These are phyloP conservation scores for Quercus aquifolioides DNA, from an alignment of 306 rosid genomes.

Conservation along the genomic window DNA sequence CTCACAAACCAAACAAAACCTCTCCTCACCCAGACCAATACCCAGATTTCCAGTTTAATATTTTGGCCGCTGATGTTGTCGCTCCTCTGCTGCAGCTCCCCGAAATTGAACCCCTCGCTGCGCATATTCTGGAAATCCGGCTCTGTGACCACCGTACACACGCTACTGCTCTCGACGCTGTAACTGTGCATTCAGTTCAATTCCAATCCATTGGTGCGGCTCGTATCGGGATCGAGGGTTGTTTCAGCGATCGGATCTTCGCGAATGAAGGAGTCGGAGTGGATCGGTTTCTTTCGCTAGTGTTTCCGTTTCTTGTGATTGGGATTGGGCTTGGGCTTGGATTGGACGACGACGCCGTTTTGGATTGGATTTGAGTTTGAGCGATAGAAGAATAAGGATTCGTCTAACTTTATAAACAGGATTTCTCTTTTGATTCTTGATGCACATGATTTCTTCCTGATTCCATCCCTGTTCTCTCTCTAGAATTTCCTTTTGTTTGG, in stretches of 20 bases:
- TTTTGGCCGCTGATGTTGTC: constrained; percentile 33
- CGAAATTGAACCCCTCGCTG: constrained; percentile 53
- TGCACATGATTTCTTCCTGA: too few species aligned
- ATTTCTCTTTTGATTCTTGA: too few species aligned
- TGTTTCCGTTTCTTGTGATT: constrained; percentile 56
- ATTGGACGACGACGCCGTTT: constrained; percentile 8
- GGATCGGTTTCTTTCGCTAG: constrained; percentile 39
- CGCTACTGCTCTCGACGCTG: constrained; percentile 36
- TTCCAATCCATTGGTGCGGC: constrained; percentile 39
- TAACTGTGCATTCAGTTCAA: constrained; percentile 20
- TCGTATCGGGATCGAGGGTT: background rate
- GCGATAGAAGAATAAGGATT: constrained; percentile 3
- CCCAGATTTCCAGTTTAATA: too few species aligned
- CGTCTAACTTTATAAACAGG: background rate
- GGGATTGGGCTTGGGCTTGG: constrained; percentile 11
- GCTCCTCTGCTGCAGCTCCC: constrained; percentile 74
- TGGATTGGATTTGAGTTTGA: constrained; percentile 33
- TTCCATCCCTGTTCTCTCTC: too few species aligned
- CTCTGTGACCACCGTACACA: constrained; percentile 31
- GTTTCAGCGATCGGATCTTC: constrained; percentile 33
- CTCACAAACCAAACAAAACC: too few species aligned
- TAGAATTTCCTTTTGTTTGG: too few species aligned
- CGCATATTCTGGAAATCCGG: constrained; percentile 31
- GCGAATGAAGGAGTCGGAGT: constrained; percentile 27
- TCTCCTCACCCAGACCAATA: too few species aligned